phyloP scores from a whole-genome alignment of 2,329 filamentous ascomycete genomes.

The Ophiostoma pallidulum region DNA sequence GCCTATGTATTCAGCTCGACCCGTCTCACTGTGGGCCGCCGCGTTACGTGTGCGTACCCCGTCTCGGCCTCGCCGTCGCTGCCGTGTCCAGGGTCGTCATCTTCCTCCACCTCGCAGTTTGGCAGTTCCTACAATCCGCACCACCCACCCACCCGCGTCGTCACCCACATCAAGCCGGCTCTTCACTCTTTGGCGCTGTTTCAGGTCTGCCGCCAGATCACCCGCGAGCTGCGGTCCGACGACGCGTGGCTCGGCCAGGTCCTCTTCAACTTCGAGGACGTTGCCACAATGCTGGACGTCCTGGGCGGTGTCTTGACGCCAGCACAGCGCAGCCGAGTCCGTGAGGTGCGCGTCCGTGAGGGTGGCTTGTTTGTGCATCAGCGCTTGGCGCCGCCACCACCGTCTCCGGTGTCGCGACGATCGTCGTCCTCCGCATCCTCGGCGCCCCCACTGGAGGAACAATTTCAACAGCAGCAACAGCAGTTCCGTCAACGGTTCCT shows the following conservation, averaged over 20 bases:
- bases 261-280: conserved; percentile 18
- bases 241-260: conserved; percentile 17
- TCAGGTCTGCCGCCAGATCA: conserved; percentile 16
- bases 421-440: not conserved
- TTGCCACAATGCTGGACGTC: conserved; percentile 17
- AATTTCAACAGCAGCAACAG: not conserved
- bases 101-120: not conserved
- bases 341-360: conserved; percentile 17
- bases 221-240: conserved; percentile 15
- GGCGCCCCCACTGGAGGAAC: not conserved
- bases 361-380: conserved; percentile 13
- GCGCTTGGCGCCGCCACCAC: not conserved
- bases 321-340: conserved; percentile 11
- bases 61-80: no score
- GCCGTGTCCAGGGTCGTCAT: not conserved
- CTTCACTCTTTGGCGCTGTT: conserved; percentile 17
- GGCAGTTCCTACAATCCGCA: no score
- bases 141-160: not conserved
- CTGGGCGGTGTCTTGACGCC: conserved; percentile 13
- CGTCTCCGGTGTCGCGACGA: not conserved
- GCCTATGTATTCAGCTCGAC: conserved; percentile 15
- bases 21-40: conserved; percentile 16
- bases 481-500: conserved; percentile 10
- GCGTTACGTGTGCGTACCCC: conserved; percentile 12
- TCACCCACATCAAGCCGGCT: conserved; percentile 14